Evolutionary conservation across 768 basidiomycete species (phyloP).

Genomic region (Exsudoporus frostii): DNA sequence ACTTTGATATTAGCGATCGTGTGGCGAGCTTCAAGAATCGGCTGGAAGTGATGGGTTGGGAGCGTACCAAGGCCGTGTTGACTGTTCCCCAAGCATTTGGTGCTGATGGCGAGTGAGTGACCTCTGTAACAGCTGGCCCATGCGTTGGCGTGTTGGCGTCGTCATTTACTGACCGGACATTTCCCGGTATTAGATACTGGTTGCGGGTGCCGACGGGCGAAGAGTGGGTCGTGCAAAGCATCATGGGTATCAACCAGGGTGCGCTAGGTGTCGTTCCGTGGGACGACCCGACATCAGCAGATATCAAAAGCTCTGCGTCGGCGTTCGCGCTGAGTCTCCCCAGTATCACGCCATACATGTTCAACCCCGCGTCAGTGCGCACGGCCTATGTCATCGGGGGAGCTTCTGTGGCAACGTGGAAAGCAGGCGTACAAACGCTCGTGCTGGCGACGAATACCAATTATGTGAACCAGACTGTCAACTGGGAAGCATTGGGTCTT

Average conservation of each 20-base stretch:
- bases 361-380: conserved; percentile 39
- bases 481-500: conserved; percentile 30
- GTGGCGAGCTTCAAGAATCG: conserved; percentile 65
- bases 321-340: conserved; percentile 44
- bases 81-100: conserved; percentile 81
- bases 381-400: conserved; percentile 38
- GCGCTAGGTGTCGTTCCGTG: conserved; percentile 51
- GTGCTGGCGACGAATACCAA: too few relatives aligned
- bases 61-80: conserved; percentile 69
- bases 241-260: conserved; percentile 70
- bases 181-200: conserved; percentile 48
- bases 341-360: conserved; percentile 45
- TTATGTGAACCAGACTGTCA: too few relatives aligned
- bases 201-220: conserved; percentile 59
- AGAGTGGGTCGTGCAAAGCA: conserved; percentile 64
- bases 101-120: conserved; percentile 24
- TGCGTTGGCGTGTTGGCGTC: background rate
- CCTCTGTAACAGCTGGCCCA: background rate
- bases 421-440: too few relatives aligned
- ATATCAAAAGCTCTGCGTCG: conserved; percentile 54
- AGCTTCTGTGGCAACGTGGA: too few relatives aligned
- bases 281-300: conserved; percentile 51
- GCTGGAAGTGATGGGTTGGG: conserved; percentile 63
- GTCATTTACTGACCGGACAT: background rate
- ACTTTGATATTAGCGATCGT: conserved; percentile 64